Percentiles rank a stretch among this genome's conserved stretches.
phyloP scores from a whole-genome alignment of 768 basidiomycete species.

The Porpolomopsis calyptriformis region DNA sequence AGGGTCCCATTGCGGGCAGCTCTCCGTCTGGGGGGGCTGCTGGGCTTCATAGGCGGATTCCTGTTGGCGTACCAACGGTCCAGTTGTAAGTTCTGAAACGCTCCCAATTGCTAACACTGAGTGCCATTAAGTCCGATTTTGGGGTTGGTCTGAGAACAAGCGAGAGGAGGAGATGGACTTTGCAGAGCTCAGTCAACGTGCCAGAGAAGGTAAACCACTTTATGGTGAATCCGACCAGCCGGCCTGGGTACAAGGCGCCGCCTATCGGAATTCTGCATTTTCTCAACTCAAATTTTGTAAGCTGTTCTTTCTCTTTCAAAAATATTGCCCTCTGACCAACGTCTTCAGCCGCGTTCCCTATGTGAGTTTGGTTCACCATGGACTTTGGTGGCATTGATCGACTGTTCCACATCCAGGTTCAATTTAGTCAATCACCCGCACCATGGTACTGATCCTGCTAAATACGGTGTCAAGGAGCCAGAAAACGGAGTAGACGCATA shows the following conservation, averaged over 20 bases:
- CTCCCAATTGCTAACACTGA: background rate
- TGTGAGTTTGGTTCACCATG: conserved; percentile 34
- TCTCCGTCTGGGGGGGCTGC: conserved; percentile 48
- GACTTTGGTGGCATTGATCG: conserved; percentile 4
- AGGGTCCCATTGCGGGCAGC: conserved; percentile 27
- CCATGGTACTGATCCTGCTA: conserved; percentile 78
- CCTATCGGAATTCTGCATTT: conserved; percentile 81
- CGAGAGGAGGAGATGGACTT: conserved; percentile 71
- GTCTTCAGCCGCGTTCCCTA: conserved; percentile 55
- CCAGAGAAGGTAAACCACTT: conserved; percentile 68
- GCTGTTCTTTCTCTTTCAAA: conserved; percentile 20
- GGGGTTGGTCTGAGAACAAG: conserved; percentile 89
- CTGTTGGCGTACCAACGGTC: conserved; percentile 87
- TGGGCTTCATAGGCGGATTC: conserved; percentile 89
- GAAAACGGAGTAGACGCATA: background rate
- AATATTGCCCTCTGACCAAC: conserved; percentile 9
- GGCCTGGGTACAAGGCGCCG: conserved; percentile 76
- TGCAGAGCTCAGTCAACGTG: conserved; percentile 66
- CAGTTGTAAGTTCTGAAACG: conserved; percentile 47
- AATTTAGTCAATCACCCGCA: conserved; percentile 87
- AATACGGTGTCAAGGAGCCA: conserved; percentile 45
- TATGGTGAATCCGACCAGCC: conserved; percentile 80
- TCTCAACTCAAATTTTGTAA: conserved; percentile 89
- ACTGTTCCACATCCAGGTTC: conserved; percentile 47
- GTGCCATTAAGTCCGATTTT: conserved; percentile 63